These are phyloP conservation scores for Pulveroboletus sp. DNA, from an alignment of 768 basidiomycete genomes.

Conservation along the genomic window DNA sequence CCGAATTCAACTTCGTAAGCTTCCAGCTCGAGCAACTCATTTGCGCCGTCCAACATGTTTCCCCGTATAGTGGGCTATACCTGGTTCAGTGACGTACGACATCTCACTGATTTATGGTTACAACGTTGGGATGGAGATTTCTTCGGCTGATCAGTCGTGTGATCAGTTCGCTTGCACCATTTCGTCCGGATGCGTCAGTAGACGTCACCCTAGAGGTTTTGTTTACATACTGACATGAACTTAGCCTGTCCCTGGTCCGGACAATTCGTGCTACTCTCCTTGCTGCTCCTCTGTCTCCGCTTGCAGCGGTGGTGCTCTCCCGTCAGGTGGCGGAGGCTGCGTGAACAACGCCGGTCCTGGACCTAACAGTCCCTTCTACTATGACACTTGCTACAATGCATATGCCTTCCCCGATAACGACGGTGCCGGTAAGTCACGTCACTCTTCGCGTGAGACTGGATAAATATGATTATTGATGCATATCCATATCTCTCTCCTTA, in stretches of 20 bases:
- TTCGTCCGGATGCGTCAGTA: conserved; percentile 28
- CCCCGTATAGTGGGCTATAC: conserved; percentile 16
- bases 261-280: conserved; percentile 23
- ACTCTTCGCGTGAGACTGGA: not conserved
- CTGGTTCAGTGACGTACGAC: conserved; percentile 29
- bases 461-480: not conserved
- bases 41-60: not conserved
- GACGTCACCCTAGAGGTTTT: not conserved
- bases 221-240: not conserved
- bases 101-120: conserved; percentile 33
- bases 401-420: conserved; percentile 34
- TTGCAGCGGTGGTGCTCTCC: conserved; percentile 27
- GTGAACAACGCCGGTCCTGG: conserved; percentile 25
- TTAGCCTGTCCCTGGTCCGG: conserved; percentile 29
- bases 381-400: conserved; percentile 25
- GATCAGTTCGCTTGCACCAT: conserved; percentile 31
- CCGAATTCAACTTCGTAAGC: conserved; percentile 31
- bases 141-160: conserved; percentile 22
- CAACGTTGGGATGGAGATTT: conserved; percentile 33
- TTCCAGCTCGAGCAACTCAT: not conserved
- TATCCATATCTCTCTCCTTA: not conserved
- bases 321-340: conserved; percentile 26
- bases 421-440: conserved; percentile 18
- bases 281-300: conserved; percentile 28
- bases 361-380: conserved; percentile 29